phyloP scores from a whole-genome alignment of 1,139 yeast species.

The Nakaseomyces sp. region DNA sequence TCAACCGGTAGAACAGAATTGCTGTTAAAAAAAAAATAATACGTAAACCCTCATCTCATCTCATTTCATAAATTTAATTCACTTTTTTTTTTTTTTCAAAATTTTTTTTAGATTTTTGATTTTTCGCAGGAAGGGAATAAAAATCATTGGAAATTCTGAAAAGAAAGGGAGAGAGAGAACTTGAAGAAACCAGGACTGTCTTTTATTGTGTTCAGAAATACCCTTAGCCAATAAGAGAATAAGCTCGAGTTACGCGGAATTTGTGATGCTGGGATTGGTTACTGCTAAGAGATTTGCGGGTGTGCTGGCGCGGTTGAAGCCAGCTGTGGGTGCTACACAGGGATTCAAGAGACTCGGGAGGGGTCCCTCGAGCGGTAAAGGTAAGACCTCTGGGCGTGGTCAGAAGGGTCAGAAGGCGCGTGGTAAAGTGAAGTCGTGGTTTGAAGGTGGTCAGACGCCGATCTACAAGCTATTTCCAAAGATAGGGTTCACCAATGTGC shows the following conservation, averaged over 20 bases:
- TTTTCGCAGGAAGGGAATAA: no score
- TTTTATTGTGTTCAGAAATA: no score
- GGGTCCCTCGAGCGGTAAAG: slow-evolving; percentile 89
- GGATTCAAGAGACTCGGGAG: slow-evolving; percentile 76
- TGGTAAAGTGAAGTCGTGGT: slow-evolving; percentile 82
- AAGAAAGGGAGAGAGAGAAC: not conserved
- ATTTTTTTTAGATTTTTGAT: no score
- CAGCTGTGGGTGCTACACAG: slow-evolving; percentile 34
- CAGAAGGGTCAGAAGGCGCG: slow-evolving; percentile 98
- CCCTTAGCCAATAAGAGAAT: no score
- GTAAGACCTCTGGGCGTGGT: slow-evolving; percentile 96
- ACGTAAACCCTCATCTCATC: no score
- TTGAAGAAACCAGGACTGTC: no score
- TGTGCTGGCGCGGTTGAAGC: slow-evolving; percentile 31
- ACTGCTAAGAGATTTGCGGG: slow-evolving; percentile 19
- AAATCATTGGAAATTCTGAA: not conserved
- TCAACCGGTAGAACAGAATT: no score
- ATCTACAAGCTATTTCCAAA: slow-evolving; percentile 83
- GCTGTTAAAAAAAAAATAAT: not conserved
- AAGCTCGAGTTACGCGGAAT: not conserved
- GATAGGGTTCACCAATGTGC: slow-evolving; percentile 67
- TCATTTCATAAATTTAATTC: no score
- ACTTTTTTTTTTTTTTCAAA: no score
- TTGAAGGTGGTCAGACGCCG: slow-evolving; percentile 99
- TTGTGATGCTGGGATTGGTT: not conserved